These are phyloP conservation scores for Trichophaea hybrida DNA, from an alignment of 2,329 filamentous ascomycete genomes.

Conservation along the genomic window DNA sequence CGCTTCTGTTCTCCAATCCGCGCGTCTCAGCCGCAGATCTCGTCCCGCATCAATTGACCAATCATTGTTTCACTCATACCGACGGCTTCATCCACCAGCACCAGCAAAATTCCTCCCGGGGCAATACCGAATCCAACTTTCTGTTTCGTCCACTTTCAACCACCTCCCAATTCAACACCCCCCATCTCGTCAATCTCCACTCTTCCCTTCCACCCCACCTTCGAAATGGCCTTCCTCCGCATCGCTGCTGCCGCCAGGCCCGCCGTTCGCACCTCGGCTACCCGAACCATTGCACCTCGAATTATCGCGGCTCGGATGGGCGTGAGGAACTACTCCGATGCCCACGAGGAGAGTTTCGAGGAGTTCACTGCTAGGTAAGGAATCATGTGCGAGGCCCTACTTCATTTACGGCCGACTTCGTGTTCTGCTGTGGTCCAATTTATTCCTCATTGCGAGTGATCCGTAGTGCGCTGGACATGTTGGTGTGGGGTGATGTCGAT, in stretches of 20 bases:
- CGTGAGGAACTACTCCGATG: slow-evolving; percentile 41
- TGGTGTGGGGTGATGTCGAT: slow-evolving; percentile 1
- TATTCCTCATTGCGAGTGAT: too few species aligned
- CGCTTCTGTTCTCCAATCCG: too few species aligned
- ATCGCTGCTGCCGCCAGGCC: slow-evolving; percentile 40
- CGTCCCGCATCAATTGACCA: neutral
- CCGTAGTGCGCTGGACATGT: neutral
- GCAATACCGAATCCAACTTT: neutral
- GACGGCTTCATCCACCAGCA: neutral
- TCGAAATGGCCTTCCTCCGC: slow-evolving; percentile 39
- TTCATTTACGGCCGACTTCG: neutral
- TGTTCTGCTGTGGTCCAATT: neutral
- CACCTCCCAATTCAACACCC: slow-evolving; percentile 1
- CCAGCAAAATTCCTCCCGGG: neutral
- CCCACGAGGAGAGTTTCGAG: slow-evolving; percentile 95
- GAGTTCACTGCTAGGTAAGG: slow-evolving; percentile 93
- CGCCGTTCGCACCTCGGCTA: slow-evolving; percentile 31
- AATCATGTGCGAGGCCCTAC: neutral
- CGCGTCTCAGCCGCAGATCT: neutral
- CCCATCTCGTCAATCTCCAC: slow-evolving; percentile 13
- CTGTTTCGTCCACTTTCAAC: neutral
- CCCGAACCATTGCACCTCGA: slow-evolving; percentile 22
- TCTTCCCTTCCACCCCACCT: slow-evolving; percentile 21
- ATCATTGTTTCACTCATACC: neutral
- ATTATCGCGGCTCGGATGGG: slow-evolving; percentile 37